Evolutionary conservation across 139 green algal genomes (phyloP), one percentile per base, ranked within the genome.

Genomic region (Chlamydomonas asymmetrica): DNA sequence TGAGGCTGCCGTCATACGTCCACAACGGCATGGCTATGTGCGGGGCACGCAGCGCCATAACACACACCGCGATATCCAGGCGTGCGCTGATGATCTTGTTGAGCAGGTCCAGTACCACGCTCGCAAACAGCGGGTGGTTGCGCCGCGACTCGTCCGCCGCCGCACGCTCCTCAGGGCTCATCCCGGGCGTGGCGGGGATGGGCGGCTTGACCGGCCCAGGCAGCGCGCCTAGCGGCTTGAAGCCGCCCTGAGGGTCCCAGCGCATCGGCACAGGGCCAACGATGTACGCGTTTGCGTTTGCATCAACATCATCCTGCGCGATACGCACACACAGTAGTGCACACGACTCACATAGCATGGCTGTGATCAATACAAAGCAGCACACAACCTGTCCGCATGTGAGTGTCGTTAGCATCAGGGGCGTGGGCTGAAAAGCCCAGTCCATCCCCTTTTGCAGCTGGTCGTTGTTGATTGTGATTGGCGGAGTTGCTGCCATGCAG

Each of bases 41-140:
- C n/a, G n/a, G n/a, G n/a, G n/a, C n/a, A n/a, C n/a, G n/a, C n/a
- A n/a, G n/a, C n/a, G n/a, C n/a, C n/a, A n/a, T 52, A 52, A 16
- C 29, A 29, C 76, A 7, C 39, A 97, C 93, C 9, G 94, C 98
- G 27, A 93, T 98, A 82, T 98, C 98, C 31, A 98, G 91, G 13
- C 96, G 83, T 13, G 80, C 87, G 86, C 98, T 99, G 67, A 98
- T 93, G 69, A 99, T 92, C 90, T 98, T 93, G 0, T 86, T 88
- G 31, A 98, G 84, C 45, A 98, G 85, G 70, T 83, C 80, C 31
- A 93, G 82, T 29, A 78, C 75, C 16, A 90, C 73, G 59, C 74
- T 85, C 10, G 90, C 80, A 76, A 94, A 99, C 25, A 99, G 86
- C 13, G 96, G 94, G 88, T 99, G 94, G 18, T 63, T 61, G 52